Evolutionary conservation across 139 green algal species (phyloP).

Genomic region (Closterium sp.): DNA sequence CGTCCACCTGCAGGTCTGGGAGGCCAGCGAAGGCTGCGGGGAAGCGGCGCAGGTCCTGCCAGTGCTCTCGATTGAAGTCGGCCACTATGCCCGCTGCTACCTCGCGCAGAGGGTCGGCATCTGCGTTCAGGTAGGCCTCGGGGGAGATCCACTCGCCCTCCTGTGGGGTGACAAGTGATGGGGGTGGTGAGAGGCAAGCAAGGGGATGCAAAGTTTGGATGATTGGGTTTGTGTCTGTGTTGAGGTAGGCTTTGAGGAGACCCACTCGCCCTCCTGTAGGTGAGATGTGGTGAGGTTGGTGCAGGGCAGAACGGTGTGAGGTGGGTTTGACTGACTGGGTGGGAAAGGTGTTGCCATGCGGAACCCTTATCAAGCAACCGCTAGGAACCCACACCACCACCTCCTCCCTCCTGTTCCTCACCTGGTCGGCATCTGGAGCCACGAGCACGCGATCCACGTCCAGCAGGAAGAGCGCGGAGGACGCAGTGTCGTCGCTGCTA

Average conservation of each 20-base stretch:
- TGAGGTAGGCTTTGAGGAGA: constrained; percentile 9
- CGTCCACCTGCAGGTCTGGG: constrained; percentile 36
- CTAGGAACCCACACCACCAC: neutral
- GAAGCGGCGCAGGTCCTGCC: constrained; percentile 44
- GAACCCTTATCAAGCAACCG: no score
- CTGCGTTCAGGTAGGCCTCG: constrained; percentile 15
- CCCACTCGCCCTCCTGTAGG: constrained; percentile 28
- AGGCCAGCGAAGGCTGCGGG: constrained; percentile 4
- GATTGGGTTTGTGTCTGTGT: no score
- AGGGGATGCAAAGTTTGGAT: no score
- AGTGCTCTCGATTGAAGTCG: constrained; percentile 38
- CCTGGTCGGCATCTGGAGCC: neutral
- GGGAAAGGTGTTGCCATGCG: no score
- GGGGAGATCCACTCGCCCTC: constrained; percentile 17
- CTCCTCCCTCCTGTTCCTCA: neutral
- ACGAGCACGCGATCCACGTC: neutral
- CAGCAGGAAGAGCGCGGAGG: neutral
- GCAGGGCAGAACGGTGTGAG: neutral
- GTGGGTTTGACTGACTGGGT: no score
- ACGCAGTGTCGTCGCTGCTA: neutral
- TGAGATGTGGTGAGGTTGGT: neutral
- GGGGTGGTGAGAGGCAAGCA: neutral
- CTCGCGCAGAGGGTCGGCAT: constrained; percentile 35
- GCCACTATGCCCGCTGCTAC: constrained; percentile 25
- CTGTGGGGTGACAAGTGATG: constrained; percentile 19